Conservation (phyloP, 2,329 filamentous ascomycete species). For the Exophiala spinifera region DNA sequence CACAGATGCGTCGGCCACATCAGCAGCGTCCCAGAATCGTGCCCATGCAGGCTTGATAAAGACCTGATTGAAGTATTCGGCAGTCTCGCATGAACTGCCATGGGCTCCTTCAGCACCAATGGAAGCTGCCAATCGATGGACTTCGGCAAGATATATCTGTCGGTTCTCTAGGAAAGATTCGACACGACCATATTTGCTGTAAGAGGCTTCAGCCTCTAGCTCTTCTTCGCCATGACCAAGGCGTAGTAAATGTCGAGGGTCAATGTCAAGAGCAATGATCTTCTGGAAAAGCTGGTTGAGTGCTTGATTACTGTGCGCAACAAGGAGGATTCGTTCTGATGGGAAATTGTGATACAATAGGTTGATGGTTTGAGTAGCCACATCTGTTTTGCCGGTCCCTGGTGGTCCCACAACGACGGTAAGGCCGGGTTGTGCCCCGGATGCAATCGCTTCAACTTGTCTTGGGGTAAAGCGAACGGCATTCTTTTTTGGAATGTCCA, state of each 20-base stretch:
- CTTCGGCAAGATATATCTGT: slow-evolving; percentile 72
- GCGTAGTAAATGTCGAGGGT: slow-evolving; percentile 86
- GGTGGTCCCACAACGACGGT: slow-evolving; percentile 93
- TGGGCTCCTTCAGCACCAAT: slow-evolving; percentile 90
- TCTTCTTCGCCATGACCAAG: slow-evolving; percentile 96
- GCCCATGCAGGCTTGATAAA: slow-evolving; percentile 87
- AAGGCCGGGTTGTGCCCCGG: slow-evolving; percentile 88
- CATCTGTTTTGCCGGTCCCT: slow-evolving; percentile 98
- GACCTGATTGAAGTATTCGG: slow-evolving; percentile 91
- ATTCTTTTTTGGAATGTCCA: slow-evolving; percentile 79
- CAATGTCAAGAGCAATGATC: slow-evolving; percentile 93
- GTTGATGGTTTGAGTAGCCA: slow-evolving; percentile 96
- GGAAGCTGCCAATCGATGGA: slow-evolving; percentile 78
- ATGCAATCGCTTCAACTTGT: slow-evolving; percentile 88
- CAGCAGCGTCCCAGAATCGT: slow-evolving; percentile 69
- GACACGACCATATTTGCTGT: slow-evolving; percentile 90
- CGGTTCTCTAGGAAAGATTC: slow-evolving; percentile 93
- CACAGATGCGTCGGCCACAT: slow-evolving; percentile 54
- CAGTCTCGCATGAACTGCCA: slow-evolving; percentile 92
- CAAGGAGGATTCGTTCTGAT: slow-evolving; percentile 80
- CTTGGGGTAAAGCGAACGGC: slow-evolving; percentile 82
- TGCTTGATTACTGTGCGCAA: slow-evolving; percentile 97
- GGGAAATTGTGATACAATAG: slow-evolving; percentile 99
- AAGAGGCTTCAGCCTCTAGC: slow-evolving; percentile 77
- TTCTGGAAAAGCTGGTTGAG: slow-evolving; percentile 97